Base-by-base conservation (phyloP, 140 eudicot genomes). In the Erigeron philadelphicus region DNA sequence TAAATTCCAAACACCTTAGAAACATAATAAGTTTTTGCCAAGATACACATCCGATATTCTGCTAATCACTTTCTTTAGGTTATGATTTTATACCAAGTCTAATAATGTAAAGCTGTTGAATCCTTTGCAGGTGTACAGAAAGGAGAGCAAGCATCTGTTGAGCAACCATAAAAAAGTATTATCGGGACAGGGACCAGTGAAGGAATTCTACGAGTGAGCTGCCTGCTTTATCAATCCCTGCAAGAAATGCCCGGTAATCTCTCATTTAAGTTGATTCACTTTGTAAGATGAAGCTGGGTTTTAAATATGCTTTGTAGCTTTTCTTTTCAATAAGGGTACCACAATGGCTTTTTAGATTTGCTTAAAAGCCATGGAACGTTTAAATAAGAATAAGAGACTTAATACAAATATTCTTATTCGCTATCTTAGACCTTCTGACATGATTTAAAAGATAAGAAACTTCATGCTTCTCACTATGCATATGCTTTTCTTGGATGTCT, bases 151-250 rank as follows among this genome's bases (percentile, higher is more conserved):
- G 38, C 25, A 53, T 69, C 85, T 44, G 40, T 48, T 17, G 84
- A 78, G 49, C 84, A 87, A 79, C 83, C 99, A 18, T 97, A 94
- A 64, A 78, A 89, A 75, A 79, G n/a, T 94, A 80, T 93, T 75
- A 9, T 94, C 11, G 99, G 97, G 68, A 94, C 99, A 7, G 99
- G 99, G 45, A 94, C 99, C 17, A 89, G 97, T 68, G 99, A 94
- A 83, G 99, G 99, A 41, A 85, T 94, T 65, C 97, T 95, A 38
- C 95, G 99, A 38, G 99, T 94, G 60, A 94, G 99, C 91, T 94
- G 99, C 74, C 95, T 94, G 99, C 74, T 94, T 94, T 46, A 89
- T 97, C 47, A 66, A 89, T 67, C 91, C 97, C 77, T 15, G 61
- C 50, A 87, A 81, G 74, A 80, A 70, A 70, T 94, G 97, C 54